These are phyloP conservation scores for Glomus cerebriforme DNA, from an alignment of 192 early-diverging fungal genomes.

Conservation along the genomic window DNA sequence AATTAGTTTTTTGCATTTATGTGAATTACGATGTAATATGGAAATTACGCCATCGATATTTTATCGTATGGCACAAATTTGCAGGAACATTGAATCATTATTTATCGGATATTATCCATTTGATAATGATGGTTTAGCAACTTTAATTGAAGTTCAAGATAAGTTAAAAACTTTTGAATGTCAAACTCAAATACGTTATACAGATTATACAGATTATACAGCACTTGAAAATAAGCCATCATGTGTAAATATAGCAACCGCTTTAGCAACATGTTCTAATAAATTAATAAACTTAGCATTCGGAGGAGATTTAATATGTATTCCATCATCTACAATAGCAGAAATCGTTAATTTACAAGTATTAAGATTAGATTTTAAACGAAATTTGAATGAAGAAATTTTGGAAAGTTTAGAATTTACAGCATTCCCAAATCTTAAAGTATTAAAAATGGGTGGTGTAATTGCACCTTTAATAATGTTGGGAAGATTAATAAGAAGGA, in stretches of 20 bases:
- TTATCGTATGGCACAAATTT: constrained; percentile 24
- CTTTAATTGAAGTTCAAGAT: constrained; percentile 3
- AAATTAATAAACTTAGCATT: not conserved
- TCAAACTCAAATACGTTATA: not conserved
- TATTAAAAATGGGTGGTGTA: constrained; percentile 4
- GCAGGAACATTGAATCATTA: constrained; percentile 6
- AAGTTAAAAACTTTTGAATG: not conserved
- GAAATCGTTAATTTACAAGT: not conserved
- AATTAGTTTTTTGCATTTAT: not conserved
- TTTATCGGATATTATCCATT: not conserved
- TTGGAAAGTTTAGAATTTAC: constrained; percentile 6
- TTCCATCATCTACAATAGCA: not conserved
- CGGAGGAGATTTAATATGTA: not conserved
- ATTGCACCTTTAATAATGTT: not conserved
- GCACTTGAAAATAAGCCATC: not conserved
- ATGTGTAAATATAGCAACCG: not conserved
- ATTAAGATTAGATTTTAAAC: not conserved
- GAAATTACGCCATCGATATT: not conserved
- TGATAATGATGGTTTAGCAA: constrained; percentile 20
- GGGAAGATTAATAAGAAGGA: not conserved
- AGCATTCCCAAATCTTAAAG: not conserved
- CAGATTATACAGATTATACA: not conserved
- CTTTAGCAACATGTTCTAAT: not conserved
- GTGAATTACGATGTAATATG: constrained; percentile 8
- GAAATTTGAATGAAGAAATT: constrained; percentile 1